phyloP scores from a whole-genome alignment of 2,329 filamentous ascomycete genomes.

The Aspergillus neoniger region DNA sequence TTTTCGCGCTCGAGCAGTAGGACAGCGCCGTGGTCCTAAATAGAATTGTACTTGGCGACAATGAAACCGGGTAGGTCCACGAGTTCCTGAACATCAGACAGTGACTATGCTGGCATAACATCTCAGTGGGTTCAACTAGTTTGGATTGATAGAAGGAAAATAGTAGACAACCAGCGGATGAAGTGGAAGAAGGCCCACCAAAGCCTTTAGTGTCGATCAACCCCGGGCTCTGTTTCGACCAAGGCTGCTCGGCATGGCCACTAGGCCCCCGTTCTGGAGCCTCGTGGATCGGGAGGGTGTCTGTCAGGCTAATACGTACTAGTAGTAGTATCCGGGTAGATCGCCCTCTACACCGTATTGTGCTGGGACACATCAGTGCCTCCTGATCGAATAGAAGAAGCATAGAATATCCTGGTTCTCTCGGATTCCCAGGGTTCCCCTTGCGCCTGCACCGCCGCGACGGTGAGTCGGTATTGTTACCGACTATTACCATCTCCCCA shows the following conservation, averaged over 20 bases:
- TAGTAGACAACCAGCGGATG: too few species aligned
- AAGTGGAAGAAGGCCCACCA: slow-evolving; percentile 8
- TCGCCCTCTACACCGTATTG: neutral
- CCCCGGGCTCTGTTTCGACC: slow-evolving; percentile 9
- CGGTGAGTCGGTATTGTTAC: neutral
- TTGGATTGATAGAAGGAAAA: neutral
- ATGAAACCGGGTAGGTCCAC: neutral
- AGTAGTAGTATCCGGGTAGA: too few species aligned
- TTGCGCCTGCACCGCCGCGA: neutral
- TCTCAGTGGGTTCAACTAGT: too few species aligned
- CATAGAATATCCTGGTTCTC: neutral
- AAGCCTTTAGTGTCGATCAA: slow-evolving; percentile 15
- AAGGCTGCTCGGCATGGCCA: slow-evolving; percentile 13
- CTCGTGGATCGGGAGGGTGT: slow-evolving; percentile 10
- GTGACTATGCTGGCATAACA: too few species aligned
- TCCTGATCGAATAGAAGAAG: too few species aligned
- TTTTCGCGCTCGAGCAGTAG: neutral
- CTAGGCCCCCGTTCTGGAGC: slow-evolving; percentile 13
- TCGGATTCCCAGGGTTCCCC: neutral
- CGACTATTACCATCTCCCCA: neutral
- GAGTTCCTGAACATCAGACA: neutral
- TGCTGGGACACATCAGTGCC: too few species aligned
- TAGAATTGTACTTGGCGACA: neutral
- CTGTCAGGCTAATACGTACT: neutral
- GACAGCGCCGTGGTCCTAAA: neutral